These are phyloP conservation scores for Willaertia magna DNA, from an alignment of 208 protist genomes.

Conservation along the genomic window DNA sequence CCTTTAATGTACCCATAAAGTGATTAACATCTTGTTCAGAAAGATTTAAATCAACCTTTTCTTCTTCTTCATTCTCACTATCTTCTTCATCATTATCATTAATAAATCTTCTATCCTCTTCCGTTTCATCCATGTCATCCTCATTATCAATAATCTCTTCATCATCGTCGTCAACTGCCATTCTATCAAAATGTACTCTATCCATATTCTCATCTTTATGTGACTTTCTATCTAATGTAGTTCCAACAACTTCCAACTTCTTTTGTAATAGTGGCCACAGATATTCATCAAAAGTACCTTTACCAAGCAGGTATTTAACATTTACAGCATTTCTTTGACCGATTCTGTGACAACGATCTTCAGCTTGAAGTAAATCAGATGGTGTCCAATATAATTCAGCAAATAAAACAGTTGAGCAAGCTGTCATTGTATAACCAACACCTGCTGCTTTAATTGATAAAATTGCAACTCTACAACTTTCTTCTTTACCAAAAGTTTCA, in stretches of 20 bases:
- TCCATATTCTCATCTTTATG: neutral
- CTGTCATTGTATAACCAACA: conserved; percentile 84
- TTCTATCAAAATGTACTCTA: neutral
- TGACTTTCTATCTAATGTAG: neutral
- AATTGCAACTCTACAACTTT: conserved; percentile 60
- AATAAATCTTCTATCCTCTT: neutral
- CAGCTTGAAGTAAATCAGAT: conserved; percentile 81
- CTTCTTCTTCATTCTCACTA: neutral
- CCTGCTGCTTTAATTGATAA: conserved; percentile 83
- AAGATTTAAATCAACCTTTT: neutral
- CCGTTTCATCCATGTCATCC: neutral
- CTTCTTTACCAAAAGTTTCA: conserved; percentile 55
- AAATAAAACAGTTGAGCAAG: conserved; percentile 81
- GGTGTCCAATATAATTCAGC: conserved; percentile 92
- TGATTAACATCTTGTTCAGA: neutral
- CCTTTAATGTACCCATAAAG: neutral
- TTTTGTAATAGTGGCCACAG: neutral
- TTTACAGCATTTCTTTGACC: conserved; percentile 61
- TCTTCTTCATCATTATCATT: neutral
- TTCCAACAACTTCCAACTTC: conserved; percentile 6
- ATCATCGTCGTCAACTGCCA: neutral
- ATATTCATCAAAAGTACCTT: neutral
- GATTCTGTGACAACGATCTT: conserved; percentile 89
- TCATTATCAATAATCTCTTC: neutral
- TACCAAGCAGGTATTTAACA: conserved; percentile 57